Conservation (phyloP, 805 yeast species). For the Jamesozyma piceae region DNA sequence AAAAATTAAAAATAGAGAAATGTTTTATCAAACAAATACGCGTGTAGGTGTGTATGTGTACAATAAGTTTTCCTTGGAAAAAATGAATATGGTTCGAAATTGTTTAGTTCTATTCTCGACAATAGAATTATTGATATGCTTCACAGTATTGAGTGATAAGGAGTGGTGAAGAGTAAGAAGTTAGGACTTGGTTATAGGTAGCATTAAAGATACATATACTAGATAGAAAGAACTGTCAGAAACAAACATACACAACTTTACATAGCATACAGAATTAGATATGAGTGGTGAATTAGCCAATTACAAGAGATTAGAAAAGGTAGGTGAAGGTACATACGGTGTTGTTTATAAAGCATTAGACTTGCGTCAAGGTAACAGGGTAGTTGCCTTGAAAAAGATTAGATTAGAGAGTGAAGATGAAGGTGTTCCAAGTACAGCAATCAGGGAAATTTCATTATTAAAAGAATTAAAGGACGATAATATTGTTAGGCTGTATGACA, state of each 20-base stretch:
- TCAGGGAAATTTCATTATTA: constrained; percentile 89
- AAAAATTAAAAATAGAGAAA: too few species aligned
- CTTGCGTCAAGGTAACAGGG: constrained; percentile 69
- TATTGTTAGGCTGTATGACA: constrained; percentile 86
- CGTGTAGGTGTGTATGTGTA: not conserved
- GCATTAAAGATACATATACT: not conserved
- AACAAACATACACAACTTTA: not conserved
- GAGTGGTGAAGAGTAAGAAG: not conserved
- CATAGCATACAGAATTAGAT: too few species aligned
- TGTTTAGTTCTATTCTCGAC: not conserved
- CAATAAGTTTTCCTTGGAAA: not conserved
- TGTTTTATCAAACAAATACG: not conserved
- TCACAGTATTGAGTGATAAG: not conserved
- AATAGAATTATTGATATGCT: not conserved
- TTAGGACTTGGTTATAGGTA: not conserved
- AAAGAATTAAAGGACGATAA: constrained; percentile 90
- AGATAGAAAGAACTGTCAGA: not conserved
- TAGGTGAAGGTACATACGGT: constrained; percentile 97
- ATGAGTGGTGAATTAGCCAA: constrained; percentile 82
- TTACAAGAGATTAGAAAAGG: constrained; percentile 88
- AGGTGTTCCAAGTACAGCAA: constrained; percentile 98
- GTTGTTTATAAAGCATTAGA: constrained; percentile 93
- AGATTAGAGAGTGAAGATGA: constrained; percentile 85
- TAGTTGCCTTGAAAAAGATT: constrained; percentile 93
- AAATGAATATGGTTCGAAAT: not conserved